phyloP scores from a whole-genome alignment of 331 rosid genomes.

The Pyrus hybrid region DNA sequence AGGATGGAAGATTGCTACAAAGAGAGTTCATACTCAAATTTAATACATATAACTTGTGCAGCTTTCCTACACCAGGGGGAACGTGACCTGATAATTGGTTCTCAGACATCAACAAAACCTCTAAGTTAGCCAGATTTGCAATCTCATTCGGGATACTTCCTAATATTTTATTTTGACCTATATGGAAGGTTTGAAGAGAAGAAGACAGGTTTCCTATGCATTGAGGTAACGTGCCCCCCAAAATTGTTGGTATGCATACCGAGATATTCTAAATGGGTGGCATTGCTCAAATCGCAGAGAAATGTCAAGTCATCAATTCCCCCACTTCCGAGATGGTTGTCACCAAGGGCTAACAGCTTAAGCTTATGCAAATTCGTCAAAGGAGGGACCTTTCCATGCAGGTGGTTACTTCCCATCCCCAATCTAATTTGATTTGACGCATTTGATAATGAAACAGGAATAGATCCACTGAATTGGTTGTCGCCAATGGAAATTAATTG shows the following conservation, averaged over 20 bases:
- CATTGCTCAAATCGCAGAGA: not conserved
- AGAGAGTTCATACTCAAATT: not conserved
- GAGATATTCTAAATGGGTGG: not conserved
- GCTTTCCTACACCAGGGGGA: not conserved
- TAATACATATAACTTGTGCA: not conserved
- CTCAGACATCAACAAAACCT: accelerated
- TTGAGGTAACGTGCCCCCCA: not conserved
- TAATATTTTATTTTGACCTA: no score
- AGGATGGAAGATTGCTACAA: not conserved
- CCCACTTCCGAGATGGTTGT: not conserved
- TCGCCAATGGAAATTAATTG: accelerated
- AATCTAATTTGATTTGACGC: not conserved
- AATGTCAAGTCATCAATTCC: not conserved
- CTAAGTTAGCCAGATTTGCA: not conserved
- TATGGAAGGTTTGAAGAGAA: accelerated
- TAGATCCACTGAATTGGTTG: not conserved
- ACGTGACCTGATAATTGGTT: not conserved
- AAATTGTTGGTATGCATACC: not conserved
- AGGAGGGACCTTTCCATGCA: not conserved
- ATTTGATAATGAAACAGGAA: conserved; percentile 2
- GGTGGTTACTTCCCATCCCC: accelerated
- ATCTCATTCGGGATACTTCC: no score
- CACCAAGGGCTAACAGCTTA: accelerated
- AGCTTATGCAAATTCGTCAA: not conserved
- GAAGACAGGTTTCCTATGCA: no score